phyloP scores from a whole-genome alignment of 768 basidiomycete genomes.

The Lepiota brunneoincarnata region DNA sequence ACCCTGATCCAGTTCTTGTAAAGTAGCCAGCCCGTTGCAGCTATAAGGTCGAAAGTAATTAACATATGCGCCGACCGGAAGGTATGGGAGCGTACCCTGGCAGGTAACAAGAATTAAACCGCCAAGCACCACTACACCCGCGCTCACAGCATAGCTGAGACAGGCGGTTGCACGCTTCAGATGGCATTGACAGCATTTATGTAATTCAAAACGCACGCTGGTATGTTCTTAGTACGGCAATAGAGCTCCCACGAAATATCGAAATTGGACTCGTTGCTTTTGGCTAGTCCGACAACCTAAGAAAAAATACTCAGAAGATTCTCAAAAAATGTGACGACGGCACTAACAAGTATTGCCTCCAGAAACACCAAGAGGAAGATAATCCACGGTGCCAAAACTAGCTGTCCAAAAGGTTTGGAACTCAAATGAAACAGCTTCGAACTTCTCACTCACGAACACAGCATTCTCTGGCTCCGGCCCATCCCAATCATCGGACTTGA shows the following conservation, averaged over 20 bases:
- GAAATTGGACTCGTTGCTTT: neutral
- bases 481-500: constrained; percentile 7
- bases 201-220: neutral
- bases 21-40: constrained; percentile 5
- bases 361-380: constrained; percentile 5
- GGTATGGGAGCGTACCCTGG: neutral
- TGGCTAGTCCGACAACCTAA: constrained; percentile 2
- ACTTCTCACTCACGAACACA: neutral
- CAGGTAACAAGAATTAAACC: neutral
- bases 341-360: neutral
- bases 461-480: constrained; percentile 3
- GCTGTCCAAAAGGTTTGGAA: neutral
- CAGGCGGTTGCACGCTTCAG: neutral
- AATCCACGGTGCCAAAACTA: constrained; percentile 6
- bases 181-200: neutral
- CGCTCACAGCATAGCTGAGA: neutral
- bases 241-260: neutral
- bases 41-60: neutral
- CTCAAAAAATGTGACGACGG: neutral
- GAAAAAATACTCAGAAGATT: neutral
- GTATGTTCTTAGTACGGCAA: neutral
- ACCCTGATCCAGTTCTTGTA: constrained; percentile 8
- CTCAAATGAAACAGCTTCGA: neutral
- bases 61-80: neutral
- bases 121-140: neutral